Conservation (phyloP, 2,329 filamentous ascomycete genomes). For the Neonectria neomacrospora region DNA sequence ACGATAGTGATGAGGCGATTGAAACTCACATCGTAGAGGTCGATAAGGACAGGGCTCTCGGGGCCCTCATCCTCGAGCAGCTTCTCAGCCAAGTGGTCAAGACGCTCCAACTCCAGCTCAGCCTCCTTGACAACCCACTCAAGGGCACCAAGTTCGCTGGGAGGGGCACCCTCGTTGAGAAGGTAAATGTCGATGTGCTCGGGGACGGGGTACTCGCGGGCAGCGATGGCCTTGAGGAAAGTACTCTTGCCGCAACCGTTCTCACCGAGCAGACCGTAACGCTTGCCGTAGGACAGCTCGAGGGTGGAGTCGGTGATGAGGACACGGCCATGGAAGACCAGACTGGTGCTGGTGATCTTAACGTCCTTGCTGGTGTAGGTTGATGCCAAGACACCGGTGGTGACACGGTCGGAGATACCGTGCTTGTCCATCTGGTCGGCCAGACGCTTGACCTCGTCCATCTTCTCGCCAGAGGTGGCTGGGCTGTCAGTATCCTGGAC, state of each 20-base stretch:
- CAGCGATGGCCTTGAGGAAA: slow-evolving; percentile 92
- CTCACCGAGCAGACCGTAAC: slow-evolving; percentile 96
- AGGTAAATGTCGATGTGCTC: slow-evolving; percentile 98
- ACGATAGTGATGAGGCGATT: background rate
- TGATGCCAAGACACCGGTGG: slow-evolving; percentile 94
- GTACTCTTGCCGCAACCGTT: slow-evolving; percentile 99
- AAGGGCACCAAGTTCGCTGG: slow-evolving; percentile 87
- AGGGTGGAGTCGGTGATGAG: slow-evolving; percentile 93
- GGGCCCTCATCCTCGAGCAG: slow-evolving; percentile 93
- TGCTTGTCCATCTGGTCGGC: slow-evolving; percentile 95
- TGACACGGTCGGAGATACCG: slow-evolving; percentile 96
- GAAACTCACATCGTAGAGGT: slow-evolving; percentile 88
- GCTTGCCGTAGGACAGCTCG: slow-evolving; percentile 90
- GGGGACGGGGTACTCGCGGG: slow-evolving; percentile 94
- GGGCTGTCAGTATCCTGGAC: slow-evolving; percentile 68
- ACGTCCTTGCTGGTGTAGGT: slow-evolving; percentile 88
- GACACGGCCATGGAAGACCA: slow-evolving; percentile 98
- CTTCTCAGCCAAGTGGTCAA: slow-evolving; percentile 89
- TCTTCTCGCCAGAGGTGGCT: slow-evolving; percentile 77
- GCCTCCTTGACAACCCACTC: slow-evolving; percentile 98
- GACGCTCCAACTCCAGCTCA: slow-evolving; percentile 88
- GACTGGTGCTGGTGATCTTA: slow-evolving; percentile 92
- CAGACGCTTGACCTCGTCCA: slow-evolving; percentile 86
- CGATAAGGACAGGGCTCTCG: slow-evolving; percentile 88
- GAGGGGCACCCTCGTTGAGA: slow-evolving; percentile 94